A percentile compares a stretch with the other conserved stretches of the same genome.
These are phyloP conservation scores for Lachnellula suecica DNA, from an alignment of 2,329 filamentous ascomycete genomes.

Conservation along the genomic window DNA sequence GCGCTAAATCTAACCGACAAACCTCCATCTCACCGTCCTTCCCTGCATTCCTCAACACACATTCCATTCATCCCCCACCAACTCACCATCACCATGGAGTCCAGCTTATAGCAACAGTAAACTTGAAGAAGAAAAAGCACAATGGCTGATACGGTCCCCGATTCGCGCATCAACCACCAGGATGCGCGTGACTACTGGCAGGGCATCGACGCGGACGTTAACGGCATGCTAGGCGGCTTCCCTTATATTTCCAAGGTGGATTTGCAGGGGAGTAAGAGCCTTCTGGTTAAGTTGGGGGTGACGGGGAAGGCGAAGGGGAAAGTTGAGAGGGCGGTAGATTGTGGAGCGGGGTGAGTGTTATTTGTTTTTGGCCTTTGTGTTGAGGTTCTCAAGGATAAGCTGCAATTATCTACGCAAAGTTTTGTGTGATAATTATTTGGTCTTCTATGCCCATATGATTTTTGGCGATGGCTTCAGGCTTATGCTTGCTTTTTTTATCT, in stretches of 20 bases:
- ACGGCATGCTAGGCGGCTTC: slow-evolving; percentile 80
- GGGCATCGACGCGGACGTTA: slow-evolving; percentile 49
- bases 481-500: too few species aligned
- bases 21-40: neutral
- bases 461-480: too few species aligned
- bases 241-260: slow-evolving; percentile 69
- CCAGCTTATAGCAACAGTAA: neutral
- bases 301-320: slow-evolving; percentile 29
- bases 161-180: slow-evolving; percentile 31
- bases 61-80: neutral
- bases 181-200: slow-evolving; percentile 47
- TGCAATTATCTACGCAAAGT: too few species aligned
- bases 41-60: neutral
- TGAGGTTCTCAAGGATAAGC: neutral
- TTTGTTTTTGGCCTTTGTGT: neutral
- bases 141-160: slow-evolving; percentile 21
- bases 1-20: neutral
- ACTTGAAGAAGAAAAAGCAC: neutral
- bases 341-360: slow-evolving; percentile 37
- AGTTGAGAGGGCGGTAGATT: slow-evolving; percentile 37
- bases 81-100: neutral
- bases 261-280: slow-evolving; percentile 67
- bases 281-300: slow-evolving; percentile 64
- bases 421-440: too few species aligned
- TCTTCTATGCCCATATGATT: neutral